phyloP scores from a whole-genome alignment of 2,329 filamentous ascomycete species.

The Scedosporium apiospermum region DNA sequence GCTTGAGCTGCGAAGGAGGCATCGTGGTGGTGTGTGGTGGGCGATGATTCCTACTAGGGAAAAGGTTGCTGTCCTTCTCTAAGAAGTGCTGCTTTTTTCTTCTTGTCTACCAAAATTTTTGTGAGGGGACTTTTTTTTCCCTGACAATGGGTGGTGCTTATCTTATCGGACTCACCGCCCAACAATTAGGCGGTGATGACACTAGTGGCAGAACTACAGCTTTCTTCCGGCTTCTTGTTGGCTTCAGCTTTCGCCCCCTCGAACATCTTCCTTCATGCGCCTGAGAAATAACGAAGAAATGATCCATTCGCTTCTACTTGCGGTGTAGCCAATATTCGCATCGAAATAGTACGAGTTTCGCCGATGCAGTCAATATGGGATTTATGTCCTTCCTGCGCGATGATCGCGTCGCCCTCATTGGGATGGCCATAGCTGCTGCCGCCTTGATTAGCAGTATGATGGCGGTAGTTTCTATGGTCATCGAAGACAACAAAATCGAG shows the following conservation, averaged over 20 bases:
- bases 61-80: background rate
- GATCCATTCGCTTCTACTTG: background rate
- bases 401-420: constrained; percentile 43
- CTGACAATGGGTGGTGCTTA: constrained; percentile 10
- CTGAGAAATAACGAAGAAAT: background rate
- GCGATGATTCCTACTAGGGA: background rate
- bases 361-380: constrained; percentile 2
- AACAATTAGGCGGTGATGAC: background rate
- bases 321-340: no score
- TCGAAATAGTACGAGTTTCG: background rate
- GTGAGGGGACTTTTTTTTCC: constrained; percentile 8
- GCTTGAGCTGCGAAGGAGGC: constrained; percentile 94
- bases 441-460: constrained; percentile 48
- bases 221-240: no score
- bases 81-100: background rate
- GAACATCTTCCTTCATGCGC: constrained; percentile 1
- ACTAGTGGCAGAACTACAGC: background rate
- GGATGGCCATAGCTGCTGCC: constrained; percentile 48
- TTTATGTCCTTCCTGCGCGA: constrained; percentile 26
- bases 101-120: constrained; percentile 14
- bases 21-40: constrained; percentile 40
- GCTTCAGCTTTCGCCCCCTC: constrained; percentile 5
- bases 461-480: constrained; percentile 47
- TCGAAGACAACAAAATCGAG: constrained; percentile 57
- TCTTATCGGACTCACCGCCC: constrained; percentile 14